Evolutionary conservation across 179 eudicot genomes (phyloP).

Genomic region (Beta corolliflora): DNA sequence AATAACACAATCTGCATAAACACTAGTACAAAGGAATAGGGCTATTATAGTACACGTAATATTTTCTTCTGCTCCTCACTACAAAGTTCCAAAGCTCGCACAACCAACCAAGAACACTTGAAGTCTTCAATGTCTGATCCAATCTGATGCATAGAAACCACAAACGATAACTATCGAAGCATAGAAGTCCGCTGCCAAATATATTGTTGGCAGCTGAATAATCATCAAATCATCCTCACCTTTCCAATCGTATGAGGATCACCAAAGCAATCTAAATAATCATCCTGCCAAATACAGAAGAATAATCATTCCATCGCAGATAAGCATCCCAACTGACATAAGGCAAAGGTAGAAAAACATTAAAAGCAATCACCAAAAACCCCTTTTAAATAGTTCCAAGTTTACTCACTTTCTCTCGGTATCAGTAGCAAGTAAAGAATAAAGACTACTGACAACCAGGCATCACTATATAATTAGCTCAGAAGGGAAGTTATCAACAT

Average conservation of each 20-base stretch:
- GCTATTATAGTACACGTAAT: constrained; percentile 44
- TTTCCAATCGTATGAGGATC: constrained; percentile 64
- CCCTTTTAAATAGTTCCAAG: neutral
- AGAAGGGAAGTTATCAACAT: neutral
- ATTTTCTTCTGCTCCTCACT: constrained; percentile 66
- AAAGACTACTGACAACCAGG: neutral
- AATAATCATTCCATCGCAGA: constrained; percentile 6
- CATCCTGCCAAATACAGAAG: constrained; percentile 48
- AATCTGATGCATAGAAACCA: constrained; percentile 45
- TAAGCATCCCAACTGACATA: neutral
- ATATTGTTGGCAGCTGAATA: neutral
- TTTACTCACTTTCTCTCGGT: neutral
- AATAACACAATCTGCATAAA: neutral
- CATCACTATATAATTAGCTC: neutral
- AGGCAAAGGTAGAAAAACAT: no score
- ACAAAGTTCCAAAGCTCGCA: constrained; percentile 63
- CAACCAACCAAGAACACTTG: constrained; percentile 88
- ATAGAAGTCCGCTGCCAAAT: neutral
- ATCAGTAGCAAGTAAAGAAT: neutral
- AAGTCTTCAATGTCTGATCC: constrained; percentile 79
- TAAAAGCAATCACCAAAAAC: neutral
- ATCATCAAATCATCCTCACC: constrained; percentile 38
- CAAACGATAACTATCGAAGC: constrained; percentile 3
- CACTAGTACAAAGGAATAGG: neutral
- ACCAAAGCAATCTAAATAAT: constrained; percentile 73